phyloP scores from a whole-genome alignment of 1,139 yeast species.

The Zhuliangozyma blackwelliae region DNA sequence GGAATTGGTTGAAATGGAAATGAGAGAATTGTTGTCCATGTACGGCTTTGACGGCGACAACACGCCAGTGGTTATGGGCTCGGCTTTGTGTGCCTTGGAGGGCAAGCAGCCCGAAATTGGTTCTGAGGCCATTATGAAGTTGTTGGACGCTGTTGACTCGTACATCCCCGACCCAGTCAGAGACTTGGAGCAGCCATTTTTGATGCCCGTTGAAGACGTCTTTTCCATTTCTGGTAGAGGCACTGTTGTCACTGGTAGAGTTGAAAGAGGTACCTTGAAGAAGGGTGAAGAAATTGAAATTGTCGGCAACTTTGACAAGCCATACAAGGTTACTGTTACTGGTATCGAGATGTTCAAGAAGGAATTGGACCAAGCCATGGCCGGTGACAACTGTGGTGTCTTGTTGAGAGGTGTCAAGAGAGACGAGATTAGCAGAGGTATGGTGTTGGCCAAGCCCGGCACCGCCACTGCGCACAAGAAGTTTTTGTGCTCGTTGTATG shows the following conservation, averaged over 20 bases:
- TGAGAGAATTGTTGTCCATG: slow-evolving; percentile 88
- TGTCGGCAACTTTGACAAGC: slow-evolving; percentile 85
- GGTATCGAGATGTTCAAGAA: slow-evolving; percentile 99
- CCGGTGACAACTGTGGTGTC: slow-evolving; percentile 99
- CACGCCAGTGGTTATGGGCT: slow-evolving; percentile 97
- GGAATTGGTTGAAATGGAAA: slow-evolving; percentile 99
- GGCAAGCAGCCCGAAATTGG: slow-evolving; percentile 90
- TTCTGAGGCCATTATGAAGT: slow-evolving; percentile 72
- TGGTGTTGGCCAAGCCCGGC: slow-evolving; percentile 94
- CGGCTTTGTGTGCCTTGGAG: slow-evolving; percentile 96
- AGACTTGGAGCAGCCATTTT: slow-evolving; percentile 93
- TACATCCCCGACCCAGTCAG: slow-evolving; percentile 95
- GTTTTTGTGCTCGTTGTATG: slow-evolving; percentile 89
- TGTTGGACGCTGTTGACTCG: slow-evolving; percentile 90
- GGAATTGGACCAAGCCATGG: slow-evolving; percentile 95
- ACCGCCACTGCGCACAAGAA: slow-evolving; percentile 90
- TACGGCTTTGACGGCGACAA: slow-evolving; percentile 98
- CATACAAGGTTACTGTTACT: slow-evolving; percentile 90
- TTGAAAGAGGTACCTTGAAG: slow-evolving; percentile 94
- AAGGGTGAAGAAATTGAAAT: slow-evolving; percentile 98
- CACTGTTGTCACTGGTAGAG: slow-evolving; percentile 98
- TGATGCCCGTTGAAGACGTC: slow-evolving; percentile 96
- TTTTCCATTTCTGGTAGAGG: slow-evolving; percentile 99
- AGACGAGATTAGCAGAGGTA: slow-evolving; percentile 95
- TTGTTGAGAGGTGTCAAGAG: slow-evolving; percentile 97